Percentiles rank a stretch among this genome's conserved stretches.
Conservation (phyloP, 78 protist species). For the slime mould (Dictyostelium discoideum) region DNA sequence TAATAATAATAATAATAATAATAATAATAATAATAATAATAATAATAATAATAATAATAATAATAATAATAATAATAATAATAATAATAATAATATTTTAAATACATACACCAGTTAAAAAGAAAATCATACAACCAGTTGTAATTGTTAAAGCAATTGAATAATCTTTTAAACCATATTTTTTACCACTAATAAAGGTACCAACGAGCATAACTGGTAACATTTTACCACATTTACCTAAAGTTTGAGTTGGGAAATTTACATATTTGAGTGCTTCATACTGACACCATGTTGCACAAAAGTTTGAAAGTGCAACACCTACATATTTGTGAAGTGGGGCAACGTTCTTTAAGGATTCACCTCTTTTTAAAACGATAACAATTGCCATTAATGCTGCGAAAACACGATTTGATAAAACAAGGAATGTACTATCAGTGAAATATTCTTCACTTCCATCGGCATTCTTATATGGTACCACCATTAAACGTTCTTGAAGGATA, state of each 20-base stretch:
- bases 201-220: conserved; percentile 81
- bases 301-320: conserved; percentile 73
- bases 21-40: neutral
- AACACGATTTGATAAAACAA: conserved; percentile 76
- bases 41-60: neutral
- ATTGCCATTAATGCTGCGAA: conserved; percentile 62
- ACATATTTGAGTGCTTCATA: conserved; percentile 85
- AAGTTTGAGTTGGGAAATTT: conserved; percentile 85
- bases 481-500: conserved; percentile 76
- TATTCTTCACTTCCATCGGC: neutral
- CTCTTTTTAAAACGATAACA: conserved; percentile 10
- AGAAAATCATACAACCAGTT: conserved; percentile 79
- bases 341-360: conserved; percentile 64
- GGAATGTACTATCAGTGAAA: conserved; percentile 50
- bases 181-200: conserved; percentile 28
- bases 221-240: conserved; percentile 86
- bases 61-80: neutral
- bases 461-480: conserved; percentile 49
- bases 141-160: conserved; percentile 50
- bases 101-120: conserved; percentile 64
- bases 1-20: neutral
- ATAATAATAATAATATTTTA: neutral
- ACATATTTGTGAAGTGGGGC: conserved; percentile 67
- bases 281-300: conserved; percentile 86
- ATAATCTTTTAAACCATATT: conserved; percentile 59